Percentiles rank a stretch among this genome's conserved stretches.
phyloP scores from a whole-genome alignment of 495 filamentous ascomycete species.

The Halenospora varia region DNA sequence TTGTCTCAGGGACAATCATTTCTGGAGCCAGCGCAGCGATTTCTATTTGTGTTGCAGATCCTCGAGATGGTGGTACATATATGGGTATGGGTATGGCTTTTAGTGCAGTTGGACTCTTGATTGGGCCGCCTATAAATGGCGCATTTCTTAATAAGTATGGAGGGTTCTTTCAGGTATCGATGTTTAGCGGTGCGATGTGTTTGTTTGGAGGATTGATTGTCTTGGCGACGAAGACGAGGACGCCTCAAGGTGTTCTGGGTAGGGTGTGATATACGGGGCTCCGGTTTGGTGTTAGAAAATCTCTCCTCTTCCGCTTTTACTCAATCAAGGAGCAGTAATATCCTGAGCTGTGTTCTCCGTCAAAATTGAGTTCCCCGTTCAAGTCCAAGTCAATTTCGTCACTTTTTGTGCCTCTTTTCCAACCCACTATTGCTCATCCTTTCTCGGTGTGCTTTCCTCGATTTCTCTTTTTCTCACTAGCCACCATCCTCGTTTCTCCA shows the following conservation, averaged over 20 bases:
- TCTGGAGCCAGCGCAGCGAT: slow-evolving; percentile 45
- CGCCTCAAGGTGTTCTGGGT: background rate
- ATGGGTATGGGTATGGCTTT: slow-evolving; percentile 49
- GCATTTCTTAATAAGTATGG: slow-evolving; percentile 36
- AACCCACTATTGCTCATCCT: too few relatives aligned
- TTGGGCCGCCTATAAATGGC: slow-evolving; percentile 51
- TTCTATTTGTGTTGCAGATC: slow-evolving; percentile 32
- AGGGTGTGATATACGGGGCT: background rate
- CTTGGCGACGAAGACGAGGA: background rate
- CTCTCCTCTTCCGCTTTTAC: too few relatives aligned
- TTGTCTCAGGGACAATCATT: slow-evolving; percentile 70
- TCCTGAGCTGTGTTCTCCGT: too few relatives aligned
- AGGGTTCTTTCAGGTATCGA: slow-evolving; percentile 33
- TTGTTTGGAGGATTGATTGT: background rate
- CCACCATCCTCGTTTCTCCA: too few relatives aligned
- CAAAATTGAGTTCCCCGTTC: too few relatives aligned
- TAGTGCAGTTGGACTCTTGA: slow-evolving; percentile 35
- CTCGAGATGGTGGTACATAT: slow-evolving; percentile 45
- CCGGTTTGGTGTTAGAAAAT: too few relatives aligned
- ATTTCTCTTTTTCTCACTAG: too few relatives aligned
- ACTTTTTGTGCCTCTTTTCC: too few relatives aligned
- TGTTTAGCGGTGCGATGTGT: slow-evolving; percentile 38
- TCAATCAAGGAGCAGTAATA: too few relatives aligned
- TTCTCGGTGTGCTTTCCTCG: too few relatives aligned
- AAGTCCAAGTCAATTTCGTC: too few relatives aligned